phyloP scores from a whole-genome alignment of 2,329 filamentous ascomycete genomes.

The Monosporascus ibericus region DNA sequence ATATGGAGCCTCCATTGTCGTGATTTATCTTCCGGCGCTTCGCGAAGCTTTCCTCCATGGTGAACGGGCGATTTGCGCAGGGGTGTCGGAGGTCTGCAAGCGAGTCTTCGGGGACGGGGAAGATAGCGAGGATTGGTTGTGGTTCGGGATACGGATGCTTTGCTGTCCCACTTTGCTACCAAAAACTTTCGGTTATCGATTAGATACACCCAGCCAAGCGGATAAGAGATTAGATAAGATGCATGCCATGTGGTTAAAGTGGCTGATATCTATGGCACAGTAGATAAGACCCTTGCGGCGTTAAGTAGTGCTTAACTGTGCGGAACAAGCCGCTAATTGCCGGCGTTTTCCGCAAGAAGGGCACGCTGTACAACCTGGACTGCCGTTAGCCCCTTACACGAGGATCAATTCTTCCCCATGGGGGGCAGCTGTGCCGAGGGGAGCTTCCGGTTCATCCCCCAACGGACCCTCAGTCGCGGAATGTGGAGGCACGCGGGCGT shows the following conservation, averaged over 20 bases:
- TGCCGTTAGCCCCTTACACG: not conserved
- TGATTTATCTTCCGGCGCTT: slow-evolving; percentile 46
- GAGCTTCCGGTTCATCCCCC: not conserved
- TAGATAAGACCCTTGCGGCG: no score
- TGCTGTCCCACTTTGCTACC: not conserved
- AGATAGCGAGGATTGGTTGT: no score
- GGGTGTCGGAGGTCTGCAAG: no score
- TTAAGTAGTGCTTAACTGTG: no score
- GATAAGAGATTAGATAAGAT: not conserved
- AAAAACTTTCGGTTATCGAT: slow-evolving; percentile 5
- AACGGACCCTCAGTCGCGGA: not conserved
- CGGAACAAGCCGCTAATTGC: no score
- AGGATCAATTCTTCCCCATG: slow-evolving; percentile 4
- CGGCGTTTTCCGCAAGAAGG: no score
- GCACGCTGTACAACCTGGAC: no score
- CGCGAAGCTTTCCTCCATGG: slow-evolving; percentile 38
- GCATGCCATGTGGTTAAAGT: not conserved
- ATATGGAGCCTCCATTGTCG: slow-evolving; percentile 26
- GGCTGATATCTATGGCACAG: no score
- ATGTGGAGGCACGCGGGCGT: no score
- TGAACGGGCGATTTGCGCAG: not conserved
- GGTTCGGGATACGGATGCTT: no score
- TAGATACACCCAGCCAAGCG: not conserved
- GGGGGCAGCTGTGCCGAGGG: slow-evolving; percentile 1
- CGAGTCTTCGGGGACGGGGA: no score